These are phyloP conservation scores for Colletotrichum trifolii DNA, from an alignment of 2,329 filamentous ascomycete species.

Conservation along the genomic window DNA sequence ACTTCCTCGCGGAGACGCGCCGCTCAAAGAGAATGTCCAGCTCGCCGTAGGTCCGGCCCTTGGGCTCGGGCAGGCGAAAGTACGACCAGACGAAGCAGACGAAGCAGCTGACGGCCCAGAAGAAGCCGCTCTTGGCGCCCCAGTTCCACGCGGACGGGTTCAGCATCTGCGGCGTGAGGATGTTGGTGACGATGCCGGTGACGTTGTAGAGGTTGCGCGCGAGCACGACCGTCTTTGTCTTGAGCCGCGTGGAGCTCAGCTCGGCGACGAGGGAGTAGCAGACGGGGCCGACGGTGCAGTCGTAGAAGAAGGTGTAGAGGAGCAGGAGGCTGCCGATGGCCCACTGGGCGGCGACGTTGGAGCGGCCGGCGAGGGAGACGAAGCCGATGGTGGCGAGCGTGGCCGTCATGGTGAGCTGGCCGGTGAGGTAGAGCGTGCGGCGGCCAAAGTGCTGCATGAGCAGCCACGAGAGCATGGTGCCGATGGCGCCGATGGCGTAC, in stretches of 20 bases:
- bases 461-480: slow-evolving; percentile 59
- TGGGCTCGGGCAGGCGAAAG: slow-evolving; percentile 65
- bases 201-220: slow-evolving; percentile 61
- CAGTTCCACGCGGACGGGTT: slow-evolving; percentile 59
- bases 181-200: slow-evolving; percentile 57
- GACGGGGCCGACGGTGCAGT: slow-evolving; percentile 58
- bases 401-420: slow-evolving; percentile 51
- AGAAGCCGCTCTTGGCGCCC: slow-evolving; percentile 60
- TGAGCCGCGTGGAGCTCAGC: slow-evolving; percentile 56
- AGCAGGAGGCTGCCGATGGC: slow-evolving; percentile 60
- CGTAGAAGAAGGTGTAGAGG: slow-evolving; percentile 56
- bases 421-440: slow-evolving; percentile 56
- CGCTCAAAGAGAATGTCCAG: slow-evolving; percentile 66
- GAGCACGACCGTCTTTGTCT: slow-evolving; percentile 58
- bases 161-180: slow-evolving; percentile 59
- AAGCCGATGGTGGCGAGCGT: slow-evolving; percentile 57
- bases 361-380: slow-evolving; percentile 53
- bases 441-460: slow-evolving; percentile 57
- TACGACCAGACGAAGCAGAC: slow-evolving; percentile 61
- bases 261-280: slow-evolving; percentile 58
- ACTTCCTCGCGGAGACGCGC: slow-evolving; percentile 54
- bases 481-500: slow-evolving; percentile 56
- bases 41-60: slow-evolving; percentile 64
- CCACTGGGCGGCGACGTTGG: slow-evolving; percentile 59
- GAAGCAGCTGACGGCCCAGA: slow-evolving; percentile 58